These are phyloP conservation scores for Adenanthera pavonina DNA, from an alignment of 306 rosid genomes.

Conservation along the genomic window DNA sequence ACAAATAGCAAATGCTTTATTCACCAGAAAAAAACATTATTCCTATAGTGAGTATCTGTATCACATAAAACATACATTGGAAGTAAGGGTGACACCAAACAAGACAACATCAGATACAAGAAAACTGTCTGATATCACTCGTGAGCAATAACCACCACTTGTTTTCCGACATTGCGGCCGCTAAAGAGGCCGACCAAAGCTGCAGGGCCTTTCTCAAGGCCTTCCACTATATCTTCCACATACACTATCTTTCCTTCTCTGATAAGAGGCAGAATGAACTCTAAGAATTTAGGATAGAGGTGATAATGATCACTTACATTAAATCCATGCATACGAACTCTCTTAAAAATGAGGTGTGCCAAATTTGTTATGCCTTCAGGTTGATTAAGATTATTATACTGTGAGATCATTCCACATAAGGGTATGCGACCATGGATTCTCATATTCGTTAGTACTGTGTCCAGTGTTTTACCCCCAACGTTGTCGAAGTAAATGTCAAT, in stretches of 20 bases:
- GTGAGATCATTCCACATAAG: not conserved
- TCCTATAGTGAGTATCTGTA: too few species aligned
- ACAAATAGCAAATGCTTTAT: too few species aligned
- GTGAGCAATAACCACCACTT: too few species aligned
- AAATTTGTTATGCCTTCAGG: slow-evolving; percentile 8
- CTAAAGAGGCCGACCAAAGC: slow-evolving; percentile 17
- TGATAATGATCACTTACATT: not conserved
- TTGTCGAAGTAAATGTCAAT: not conserved
- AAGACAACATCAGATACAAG: too few species aligned
- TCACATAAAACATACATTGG: not conserved
- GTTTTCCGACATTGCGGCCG: not conserved
- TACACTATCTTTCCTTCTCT: not conserved
- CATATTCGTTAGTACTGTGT: not conserved
- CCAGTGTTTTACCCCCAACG: not conserved
- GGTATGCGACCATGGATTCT: not conserved
- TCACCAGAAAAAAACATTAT: too few species aligned
- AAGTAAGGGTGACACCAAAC: not conserved
- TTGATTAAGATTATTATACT: not conserved
- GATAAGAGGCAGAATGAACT: not conserved
- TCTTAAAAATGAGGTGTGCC: not conserved
- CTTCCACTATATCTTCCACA: slow-evolving; percentile 9
- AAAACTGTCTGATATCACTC: not conserved
- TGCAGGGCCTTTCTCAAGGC: slow-evolving; percentile 23
- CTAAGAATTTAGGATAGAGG: slow-evolving; percentile 18
- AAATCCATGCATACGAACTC: slow-evolving; percentile 6